Percentiles rank a stretch among this genome's conserved stretches.
Evolutionary conservation across 305 asterid genomes (phyloP).

Genomic region (Petunia hybrid): DNA sequence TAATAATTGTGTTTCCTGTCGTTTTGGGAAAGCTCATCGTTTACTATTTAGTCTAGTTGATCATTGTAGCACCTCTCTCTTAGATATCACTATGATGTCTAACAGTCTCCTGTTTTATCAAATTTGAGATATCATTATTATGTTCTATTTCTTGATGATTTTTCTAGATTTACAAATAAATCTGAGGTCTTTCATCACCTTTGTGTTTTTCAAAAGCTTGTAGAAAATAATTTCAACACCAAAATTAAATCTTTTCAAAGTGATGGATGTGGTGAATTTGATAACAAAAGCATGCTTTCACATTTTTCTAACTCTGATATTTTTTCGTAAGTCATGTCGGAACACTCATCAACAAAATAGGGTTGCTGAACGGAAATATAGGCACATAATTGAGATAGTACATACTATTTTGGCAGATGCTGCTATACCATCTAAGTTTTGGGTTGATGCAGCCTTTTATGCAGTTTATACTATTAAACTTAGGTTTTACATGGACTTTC

Average conservation of each 20-base stretch:
- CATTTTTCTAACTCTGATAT: neutral
- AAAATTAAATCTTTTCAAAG: neutral
- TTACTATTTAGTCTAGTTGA: neutral
- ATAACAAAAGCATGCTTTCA: neutral
- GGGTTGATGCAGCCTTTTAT: neutral
- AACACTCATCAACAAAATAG: neutral
- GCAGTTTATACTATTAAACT: neutral
- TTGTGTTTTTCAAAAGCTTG: neutral
- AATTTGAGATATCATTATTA: neutral
- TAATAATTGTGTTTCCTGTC: neutral
- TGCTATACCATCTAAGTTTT: neutral
- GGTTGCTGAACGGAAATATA: neutral
- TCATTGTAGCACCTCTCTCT: neutral
- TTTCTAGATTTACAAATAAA: neutral
- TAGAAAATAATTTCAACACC: neutral
- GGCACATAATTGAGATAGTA: neutral
- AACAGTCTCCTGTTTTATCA: neutral
- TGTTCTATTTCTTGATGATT: neutral
- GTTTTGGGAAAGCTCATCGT: neutral
- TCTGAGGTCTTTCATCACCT: neutral
- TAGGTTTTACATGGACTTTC: neutral
- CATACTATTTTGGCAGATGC: neutral
- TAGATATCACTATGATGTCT: neutral
- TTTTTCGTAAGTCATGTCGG: neutral
- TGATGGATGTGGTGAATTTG: neutral